Evolutionary conservation across 1,284 basidiomycete species (phyloP).

Genomic region (Rhodotorula mucilaginosa): DNA sequence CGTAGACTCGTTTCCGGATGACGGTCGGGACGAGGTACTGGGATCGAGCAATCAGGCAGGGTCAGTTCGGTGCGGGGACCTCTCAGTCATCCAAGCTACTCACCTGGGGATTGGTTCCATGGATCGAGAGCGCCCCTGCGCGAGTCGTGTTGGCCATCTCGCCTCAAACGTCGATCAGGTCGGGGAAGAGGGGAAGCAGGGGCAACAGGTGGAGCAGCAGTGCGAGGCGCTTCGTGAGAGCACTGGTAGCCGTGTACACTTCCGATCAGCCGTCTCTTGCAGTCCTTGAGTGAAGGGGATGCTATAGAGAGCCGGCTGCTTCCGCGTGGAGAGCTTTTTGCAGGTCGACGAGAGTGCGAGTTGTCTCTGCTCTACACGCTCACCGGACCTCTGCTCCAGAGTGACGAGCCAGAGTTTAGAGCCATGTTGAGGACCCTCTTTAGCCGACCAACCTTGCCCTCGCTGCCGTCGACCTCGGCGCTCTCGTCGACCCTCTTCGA

Average conservation of each 20-base stretch:
- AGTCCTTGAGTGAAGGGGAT: too few relatives aligned
- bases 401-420: not conserved
- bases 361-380: not conserved
- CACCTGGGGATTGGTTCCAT: slow-evolving; percentile 92
- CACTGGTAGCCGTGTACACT: too few relatives aligned
- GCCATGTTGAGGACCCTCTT: slow-evolving; percentile 25
- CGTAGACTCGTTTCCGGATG: slow-evolving; percentile 93
- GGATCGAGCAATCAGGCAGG: not conserved
- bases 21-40: slow-evolving; percentile 96
- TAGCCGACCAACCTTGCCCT: slow-evolving; percentile 23
- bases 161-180: not conserved
- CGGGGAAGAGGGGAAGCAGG: not conserved
- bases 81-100: slow-evolving; percentile 6
- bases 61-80: not conserved
- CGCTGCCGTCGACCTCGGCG: slow-evolving; percentile 31
- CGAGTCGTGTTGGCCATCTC: slow-evolving; percentile 85
- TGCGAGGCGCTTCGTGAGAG: not conserved
- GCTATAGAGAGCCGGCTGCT: too few relatives aligned
- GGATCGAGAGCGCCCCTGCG: slow-evolving; percentile 71
- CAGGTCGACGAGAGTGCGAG: too few relatives aligned
- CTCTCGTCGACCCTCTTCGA: slow-evolving; percentile 38
- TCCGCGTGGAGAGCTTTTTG: too few relatives aligned
- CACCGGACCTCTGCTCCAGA: not conserved
- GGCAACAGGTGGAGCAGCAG: not conserved
- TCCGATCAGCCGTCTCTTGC: too few relatives aligned